A percentile compares a stretch with the other conserved stretches of the same genome.
These are phyloP conservation scores for Pholiota molesta DNA, from an alignment of 768 basidiomycete species.

Conservation along the genomic window DNA sequence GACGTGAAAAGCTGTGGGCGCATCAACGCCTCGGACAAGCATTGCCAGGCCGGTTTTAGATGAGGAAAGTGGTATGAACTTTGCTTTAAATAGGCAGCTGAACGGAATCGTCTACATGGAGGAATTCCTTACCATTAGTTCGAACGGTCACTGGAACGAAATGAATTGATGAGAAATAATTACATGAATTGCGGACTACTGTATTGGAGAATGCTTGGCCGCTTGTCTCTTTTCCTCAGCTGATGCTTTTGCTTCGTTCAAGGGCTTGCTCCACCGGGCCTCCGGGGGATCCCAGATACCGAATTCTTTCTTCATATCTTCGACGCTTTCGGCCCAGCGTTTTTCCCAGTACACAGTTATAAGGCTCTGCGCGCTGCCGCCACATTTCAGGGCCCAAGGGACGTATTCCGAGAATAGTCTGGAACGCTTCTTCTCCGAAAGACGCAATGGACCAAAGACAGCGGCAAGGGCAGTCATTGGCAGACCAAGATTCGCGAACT, in stretches of 20 bases:
- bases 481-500: conserved; percentile 88
- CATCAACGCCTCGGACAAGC: not conserved
- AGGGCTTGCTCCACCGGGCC: conserved; percentile 67
- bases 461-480: conserved; percentile 87
- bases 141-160: not conserved
- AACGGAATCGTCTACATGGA: not conserved
- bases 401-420: conserved; percentile 80
- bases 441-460: conserved; percentile 74
- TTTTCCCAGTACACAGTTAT: conserved; percentile 97
- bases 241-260: conserved; percentile 63
- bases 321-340: conserved; percentile 83
- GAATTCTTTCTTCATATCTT: conserved; percentile 82
- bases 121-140: not conserved
- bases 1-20: not conserved
- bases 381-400: conserved; percentile 91
- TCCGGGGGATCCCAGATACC: conserved; percentile 85
- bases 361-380: conserved; percentile 70
- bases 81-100: no score
- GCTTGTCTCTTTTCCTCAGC: conserved; percentile 34
- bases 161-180: not conserved
- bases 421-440: conserved; percentile 56
- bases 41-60: not conserved
- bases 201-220: not conserved
- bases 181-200: not conserved
- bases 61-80: not conserved